Base-by-base conservation (phyloP, 2,329 filamentous ascomycete species). In the Shiraia sp. region DNA sequence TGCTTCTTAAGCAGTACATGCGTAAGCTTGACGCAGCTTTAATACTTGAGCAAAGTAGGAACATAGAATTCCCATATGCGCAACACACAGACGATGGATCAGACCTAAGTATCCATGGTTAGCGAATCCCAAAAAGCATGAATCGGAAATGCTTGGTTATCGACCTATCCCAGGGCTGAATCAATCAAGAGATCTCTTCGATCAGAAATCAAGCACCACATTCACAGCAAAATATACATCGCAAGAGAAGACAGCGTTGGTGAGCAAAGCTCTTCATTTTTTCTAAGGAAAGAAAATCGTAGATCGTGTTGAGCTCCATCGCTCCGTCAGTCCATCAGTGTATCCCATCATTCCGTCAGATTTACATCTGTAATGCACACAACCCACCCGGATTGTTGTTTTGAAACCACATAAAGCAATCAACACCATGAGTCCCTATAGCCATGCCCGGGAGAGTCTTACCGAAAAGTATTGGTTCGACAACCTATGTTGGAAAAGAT, bases 321-420 rank as follows among this genome's bases (percentile, higher is more conserved):
- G 17, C 23, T 19, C 28, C 36, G 13, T 36, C 29, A 33, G 32
- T 33, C 37, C 33, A 34, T 41, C 40, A 41, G 36, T 45, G 38
- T 31, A 23, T 23, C 47, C 48, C 50, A 46, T 49, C 51, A 51
- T 36, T 14, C 45, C 37, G 41, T 51, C 54, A 51, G 50, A 59
- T 36, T 51, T 47, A 17, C 46, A 27, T 56, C 41, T 32, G 49
- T 44, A 49, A 49, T 40, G 45, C n/a, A 10, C 46, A 10, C 46
- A 42, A 50, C 42, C 32, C 44, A 47, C 37, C 38, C 42, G 49
- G 43, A 22, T 22, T 22, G 19, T 22, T 22, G 19, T 22, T 22
- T 22, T 22, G 19, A 22, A 22, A 4, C 19, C 19, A 22, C 19
- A 5, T 22, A 38, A 43, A 45, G 29, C 42, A 36, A 40, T 32